Percentiles rank a stretch among this genome's conserved stretches.
phyloP scores from a whole-genome alignment of 2,329 filamentous ascomycete genomes.

The Hypoxylon sp. region DNA sequence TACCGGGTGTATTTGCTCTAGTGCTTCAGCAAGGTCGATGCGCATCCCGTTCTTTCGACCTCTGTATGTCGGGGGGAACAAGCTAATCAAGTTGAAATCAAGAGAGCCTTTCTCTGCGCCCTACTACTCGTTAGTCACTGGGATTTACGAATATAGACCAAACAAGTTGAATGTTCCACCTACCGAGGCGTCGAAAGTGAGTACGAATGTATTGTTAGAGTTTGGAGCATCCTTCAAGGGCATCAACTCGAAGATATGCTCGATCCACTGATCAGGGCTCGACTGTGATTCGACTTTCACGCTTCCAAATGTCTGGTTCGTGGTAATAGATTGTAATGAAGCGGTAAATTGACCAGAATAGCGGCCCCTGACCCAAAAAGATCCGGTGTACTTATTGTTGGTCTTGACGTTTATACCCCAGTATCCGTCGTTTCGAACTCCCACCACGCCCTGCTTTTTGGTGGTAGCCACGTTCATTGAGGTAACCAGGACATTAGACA shows the following conservation, averaged over 20 bases:
- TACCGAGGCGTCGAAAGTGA: conserved; percentile 65
- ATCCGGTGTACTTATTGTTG: conserved; percentile 63
- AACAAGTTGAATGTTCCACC: conserved; percentile 11
- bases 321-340: conserved; percentile 62
- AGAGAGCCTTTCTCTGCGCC: conserved; percentile 60
- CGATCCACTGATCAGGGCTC: conserved; percentile 62
- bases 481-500: conserved; percentile 67
- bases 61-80: conserved; percentile 74
- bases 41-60: conserved; percentile 70
- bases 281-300: conserved; percentile 63
- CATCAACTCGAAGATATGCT: conserved; percentile 64
- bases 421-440: conserved; percentile 68
- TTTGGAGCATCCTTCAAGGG: conserved; percentile 64
- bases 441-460: conserved; percentile 57
- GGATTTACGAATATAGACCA: neutral
- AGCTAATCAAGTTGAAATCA: conserved; percentile 71
- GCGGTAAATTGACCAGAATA: conserved; percentile 65
- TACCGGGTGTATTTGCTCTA: conserved; percentile 67
- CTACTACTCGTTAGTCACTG: conserved; percentile 44
- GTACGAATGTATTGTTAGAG: conserved; percentile 69
- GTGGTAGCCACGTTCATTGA: conserved; percentile 63
- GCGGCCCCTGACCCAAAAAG: conserved; percentile 67
- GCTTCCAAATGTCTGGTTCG: conserved; percentile 61
- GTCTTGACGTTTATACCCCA: conserved; percentile 70
- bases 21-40: conserved; percentile 66